A percentile compares a stretch with the other conserved stretches of the same genome.
Conservation (phyloP, 805 yeast species). For the Nakazawaea holstii region DNA sequence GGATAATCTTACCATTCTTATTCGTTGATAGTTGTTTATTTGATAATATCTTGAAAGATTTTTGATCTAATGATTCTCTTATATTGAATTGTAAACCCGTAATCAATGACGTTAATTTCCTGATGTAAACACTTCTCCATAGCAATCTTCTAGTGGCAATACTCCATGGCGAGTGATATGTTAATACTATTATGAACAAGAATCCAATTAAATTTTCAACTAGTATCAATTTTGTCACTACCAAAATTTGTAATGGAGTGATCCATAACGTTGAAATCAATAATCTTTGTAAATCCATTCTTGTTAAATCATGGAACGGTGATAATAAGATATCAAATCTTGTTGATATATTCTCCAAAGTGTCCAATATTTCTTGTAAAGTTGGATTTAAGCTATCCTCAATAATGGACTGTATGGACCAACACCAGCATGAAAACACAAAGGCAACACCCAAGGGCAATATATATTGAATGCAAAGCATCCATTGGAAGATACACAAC, state of each 20-base stretch:
- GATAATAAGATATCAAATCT: slow-evolving; percentile 34
- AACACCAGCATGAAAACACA: slow-evolving; percentile 33
- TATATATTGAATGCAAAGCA: slow-evolving; percentile 24
- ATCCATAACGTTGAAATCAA: slow-evolving; percentile 26
- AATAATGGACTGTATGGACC: slow-evolving; percentile 38
- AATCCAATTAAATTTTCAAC: slow-evolving; percentile 30
- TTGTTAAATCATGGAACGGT: slow-evolving; percentile 4
- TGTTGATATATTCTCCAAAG: slow-evolving; percentile 38
- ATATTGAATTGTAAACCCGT: slow-evolving; percentile 35
- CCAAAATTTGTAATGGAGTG: slow-evolving; percentile 39
- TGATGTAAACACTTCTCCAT: slow-evolving; percentile 43
- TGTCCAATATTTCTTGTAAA: slow-evolving; percentile 44
- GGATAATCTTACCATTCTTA: slow-evolving; percentile 37
- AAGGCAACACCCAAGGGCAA: slow-evolving; percentile 35
- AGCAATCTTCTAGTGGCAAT: slow-evolving; percentile 37
- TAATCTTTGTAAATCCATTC: slow-evolving; percentile 25
- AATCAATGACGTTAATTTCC: slow-evolving; percentile 31
- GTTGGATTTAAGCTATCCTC: slow-evolving; percentile 46
- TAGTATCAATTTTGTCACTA: slow-evolving; percentile 27
- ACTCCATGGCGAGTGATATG: slow-evolving; percentile 45
- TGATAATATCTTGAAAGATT: slow-evolving; percentile 9
- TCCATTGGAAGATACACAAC: slow-evolving; percentile 39
- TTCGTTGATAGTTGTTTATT: neutral
- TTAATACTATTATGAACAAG: slow-evolving; percentile 31
- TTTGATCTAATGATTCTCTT: neutral